A percentile compares a stretch with the other conserved stretches of the same genome.
Evolutionary conservation across 305 asterid species (phyloP).

Genomic region (Rubia peregrina): DNA sequence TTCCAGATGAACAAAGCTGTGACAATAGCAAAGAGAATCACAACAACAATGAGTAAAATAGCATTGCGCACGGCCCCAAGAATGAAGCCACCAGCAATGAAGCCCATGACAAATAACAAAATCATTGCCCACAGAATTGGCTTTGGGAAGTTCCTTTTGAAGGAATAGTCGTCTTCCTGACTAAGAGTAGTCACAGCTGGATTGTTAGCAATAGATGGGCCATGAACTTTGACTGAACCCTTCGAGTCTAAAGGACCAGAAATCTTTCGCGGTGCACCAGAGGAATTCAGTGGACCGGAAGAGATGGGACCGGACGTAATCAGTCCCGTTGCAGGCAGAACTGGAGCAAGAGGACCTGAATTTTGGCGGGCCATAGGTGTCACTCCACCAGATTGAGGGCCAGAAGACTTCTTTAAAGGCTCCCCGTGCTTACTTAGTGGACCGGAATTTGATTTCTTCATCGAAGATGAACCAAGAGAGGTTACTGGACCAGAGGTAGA

Average conservation of each 20-base stretch:
- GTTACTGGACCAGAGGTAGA: constrained; percentile 72
- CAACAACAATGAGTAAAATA: constrained; percentile 52
- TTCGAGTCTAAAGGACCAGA: constrained; percentile 74
- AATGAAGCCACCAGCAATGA: constrained; percentile 85
- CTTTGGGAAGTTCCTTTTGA: constrained; percentile 56
- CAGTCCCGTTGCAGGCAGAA: constrained; percentile 87
- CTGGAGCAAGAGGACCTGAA: constrained; percentile 75
- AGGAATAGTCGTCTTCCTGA: constrained; percentile 58
- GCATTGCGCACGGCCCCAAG: constrained; percentile 71
- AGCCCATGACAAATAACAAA: constrained; percentile 76
- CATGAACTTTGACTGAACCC: constrained; percentile 47
- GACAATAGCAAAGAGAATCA: constrained; percentile 41
- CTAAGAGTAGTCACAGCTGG: constrained; percentile 71
- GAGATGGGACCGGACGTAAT: constrained; percentile 82
- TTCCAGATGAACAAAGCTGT: constrained; percentile 64
- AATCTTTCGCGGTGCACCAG: constrained; percentile 71
- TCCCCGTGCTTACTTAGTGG: constrained; percentile 89
- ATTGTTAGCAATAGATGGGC: constrained; percentile 45
- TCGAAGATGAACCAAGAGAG: constrained; percentile 55
- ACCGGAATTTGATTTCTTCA: constrained; percentile 79
- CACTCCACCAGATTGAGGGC: constrained; percentile 83
- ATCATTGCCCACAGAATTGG: constrained; percentile 66
- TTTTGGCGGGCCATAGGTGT: constrained; percentile 63
- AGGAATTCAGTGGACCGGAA: constrained; percentile 71
- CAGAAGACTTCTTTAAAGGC: constrained; percentile 76